phyloP scores from a whole-genome alignment of 805 yeast genomes.

The Dipodascus albidus region DNA sequence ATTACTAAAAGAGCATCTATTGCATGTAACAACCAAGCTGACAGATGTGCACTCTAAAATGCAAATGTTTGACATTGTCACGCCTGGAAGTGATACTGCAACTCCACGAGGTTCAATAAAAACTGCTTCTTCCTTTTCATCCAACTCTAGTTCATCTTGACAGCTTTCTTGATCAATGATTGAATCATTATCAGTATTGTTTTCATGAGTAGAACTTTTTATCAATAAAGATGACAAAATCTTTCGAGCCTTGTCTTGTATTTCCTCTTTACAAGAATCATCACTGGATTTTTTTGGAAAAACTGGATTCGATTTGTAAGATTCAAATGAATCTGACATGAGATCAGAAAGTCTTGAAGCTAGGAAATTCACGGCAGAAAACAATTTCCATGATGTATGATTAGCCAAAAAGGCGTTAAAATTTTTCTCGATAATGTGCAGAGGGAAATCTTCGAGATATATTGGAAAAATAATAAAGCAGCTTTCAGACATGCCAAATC shows the following conservation, averaged over 20 bases:
- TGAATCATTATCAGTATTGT: neutral
- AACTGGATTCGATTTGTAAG: neutral
- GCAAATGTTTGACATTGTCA: constrained; percentile 23
- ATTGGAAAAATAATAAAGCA: constrained; percentile 11
- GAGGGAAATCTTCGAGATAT: constrained; percentile 7
- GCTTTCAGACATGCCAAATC: constrained; percentile 10
- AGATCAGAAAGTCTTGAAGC: neutral
- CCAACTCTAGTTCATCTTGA: neutral
- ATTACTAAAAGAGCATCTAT: constrained; percentile 26
- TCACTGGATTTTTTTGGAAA: neutral
- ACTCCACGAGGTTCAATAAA: constrained; percentile 6
- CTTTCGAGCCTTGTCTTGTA: neutral
- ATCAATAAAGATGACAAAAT: neutral
- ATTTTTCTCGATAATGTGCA: constrained; percentile 13
- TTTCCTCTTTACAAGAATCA: neutral
- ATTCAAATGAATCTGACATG: neutral
- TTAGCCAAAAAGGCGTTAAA: constrained; percentile 10
- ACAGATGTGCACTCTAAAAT: constrained; percentile 25
- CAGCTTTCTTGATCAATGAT: too few relatives aligned
- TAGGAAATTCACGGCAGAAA: neutral
- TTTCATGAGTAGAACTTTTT: neutral
- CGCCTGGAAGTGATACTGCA: constrained; percentile 23
- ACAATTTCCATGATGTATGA: neutral
- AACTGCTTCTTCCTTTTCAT: neutral
- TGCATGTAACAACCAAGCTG: constrained; percentile 27